phyloP scores from a whole-genome alignment of 2,329 filamentous ascomycete genomes.

The Phaeosphaeriaceae sp. region DNA sequence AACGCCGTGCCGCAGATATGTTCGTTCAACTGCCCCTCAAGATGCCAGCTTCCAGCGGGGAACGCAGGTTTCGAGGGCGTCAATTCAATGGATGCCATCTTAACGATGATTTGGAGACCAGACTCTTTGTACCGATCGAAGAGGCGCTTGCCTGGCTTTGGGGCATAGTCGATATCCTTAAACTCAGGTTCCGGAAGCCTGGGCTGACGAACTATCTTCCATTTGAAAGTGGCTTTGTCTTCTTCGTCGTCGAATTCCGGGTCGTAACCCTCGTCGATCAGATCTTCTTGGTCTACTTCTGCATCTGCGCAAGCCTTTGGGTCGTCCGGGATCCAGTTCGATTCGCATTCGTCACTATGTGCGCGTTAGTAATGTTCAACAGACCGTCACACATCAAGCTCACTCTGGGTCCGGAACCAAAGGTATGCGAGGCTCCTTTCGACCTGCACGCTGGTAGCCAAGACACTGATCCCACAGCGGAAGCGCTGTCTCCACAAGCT shows the following conservation, averaged over 20 bases:
- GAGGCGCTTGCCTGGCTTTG: slow-evolving; percentile 12
- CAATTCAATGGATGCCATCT: slow-evolving; percentile 66
- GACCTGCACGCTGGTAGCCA: slow-evolving; percentile 8
- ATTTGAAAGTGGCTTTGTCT: slow-evolving; percentile 15
- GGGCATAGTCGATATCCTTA: slow-evolving; percentile 13
- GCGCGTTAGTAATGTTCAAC: not conserved
- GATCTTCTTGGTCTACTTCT: slow-evolving; percentile 8
- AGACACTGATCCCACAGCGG: slow-evolving; percentile 35
- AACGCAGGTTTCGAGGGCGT: slow-evolving; percentile 65
- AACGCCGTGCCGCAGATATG: slow-evolving; percentile 69
- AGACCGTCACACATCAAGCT: not conserved
- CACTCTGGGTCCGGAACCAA: slow-evolving; percentile 7
- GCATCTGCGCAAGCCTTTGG: slow-evolving; percentile 3
- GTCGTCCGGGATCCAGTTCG: slow-evolving; percentile 22
- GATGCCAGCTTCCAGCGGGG: slow-evolving; percentile 61
- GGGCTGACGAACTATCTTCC: slow-evolving; percentile 24
- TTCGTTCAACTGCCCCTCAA: slow-evolving; percentile 63
- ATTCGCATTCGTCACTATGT: slow-evolving; percentile 19
- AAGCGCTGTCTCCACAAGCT: slow-evolving; percentile 23
- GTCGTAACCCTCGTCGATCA: not conserved
- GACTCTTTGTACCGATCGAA: slow-evolving; percentile 17
- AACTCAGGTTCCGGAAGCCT: slow-evolving; percentile 15
- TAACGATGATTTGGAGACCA: slow-evolving; percentile 67
- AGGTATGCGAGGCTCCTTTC: slow-evolving; percentile 12
- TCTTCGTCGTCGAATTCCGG: slow-evolving; percentile 2